Conservation (phyloP, 768 basidiomycete species). For the Pisolithus marmoratus region DNA sequence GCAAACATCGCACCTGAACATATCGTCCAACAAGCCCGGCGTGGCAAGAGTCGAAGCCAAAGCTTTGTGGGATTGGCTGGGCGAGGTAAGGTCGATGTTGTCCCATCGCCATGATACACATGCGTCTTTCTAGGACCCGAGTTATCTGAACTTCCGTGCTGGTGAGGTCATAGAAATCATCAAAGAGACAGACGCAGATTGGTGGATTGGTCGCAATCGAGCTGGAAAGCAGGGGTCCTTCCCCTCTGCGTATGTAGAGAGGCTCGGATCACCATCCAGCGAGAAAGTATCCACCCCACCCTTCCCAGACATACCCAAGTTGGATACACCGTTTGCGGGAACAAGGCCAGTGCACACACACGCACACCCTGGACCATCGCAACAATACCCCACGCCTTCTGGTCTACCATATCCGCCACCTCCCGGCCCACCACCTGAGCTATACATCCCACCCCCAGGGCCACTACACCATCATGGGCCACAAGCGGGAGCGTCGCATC, state of each 20-base stretch:
- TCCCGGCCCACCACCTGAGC: background rate
- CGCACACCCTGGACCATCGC: background rate
- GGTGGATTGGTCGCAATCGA: slow-evolving; percentile 74
- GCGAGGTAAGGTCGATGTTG: slow-evolving; percentile 17
- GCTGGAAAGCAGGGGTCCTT: slow-evolving; percentile 68
- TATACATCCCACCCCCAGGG: background rate
- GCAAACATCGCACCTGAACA: slow-evolving; percentile 14
- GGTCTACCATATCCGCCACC: background rate
- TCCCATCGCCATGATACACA: slow-evolving; percentile 5
- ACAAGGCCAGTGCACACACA: slow-evolving; percentile 6
- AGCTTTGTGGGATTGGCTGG: slow-evolving; percentile 24
- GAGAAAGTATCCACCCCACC: slow-evolving; percentile 14
- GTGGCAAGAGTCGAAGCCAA: slow-evolving; percentile 19
- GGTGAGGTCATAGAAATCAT: slow-evolving; percentile 80
- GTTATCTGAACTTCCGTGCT: slow-evolving; percentile 66
- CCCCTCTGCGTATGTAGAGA: slow-evolving; percentile 74
- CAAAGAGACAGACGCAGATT: slow-evolving; percentile 80
- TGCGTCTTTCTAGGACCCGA: slow-evolving; percentile 48
- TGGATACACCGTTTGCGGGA: slow-evolving; percentile 7
- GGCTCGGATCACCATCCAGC: slow-evolving; percentile 26
- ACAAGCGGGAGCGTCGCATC: too few species aligned
- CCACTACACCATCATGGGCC: background rate
- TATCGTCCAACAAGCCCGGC: slow-evolving; percentile 16
- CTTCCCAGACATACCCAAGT: slow-evolving; percentile 18
- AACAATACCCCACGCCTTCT: background rate